These are phyloP conservation scores for Mycena chlorophos DNA, from an alignment of 768 basidiomycete genomes.

Conservation along the genomic window DNA sequence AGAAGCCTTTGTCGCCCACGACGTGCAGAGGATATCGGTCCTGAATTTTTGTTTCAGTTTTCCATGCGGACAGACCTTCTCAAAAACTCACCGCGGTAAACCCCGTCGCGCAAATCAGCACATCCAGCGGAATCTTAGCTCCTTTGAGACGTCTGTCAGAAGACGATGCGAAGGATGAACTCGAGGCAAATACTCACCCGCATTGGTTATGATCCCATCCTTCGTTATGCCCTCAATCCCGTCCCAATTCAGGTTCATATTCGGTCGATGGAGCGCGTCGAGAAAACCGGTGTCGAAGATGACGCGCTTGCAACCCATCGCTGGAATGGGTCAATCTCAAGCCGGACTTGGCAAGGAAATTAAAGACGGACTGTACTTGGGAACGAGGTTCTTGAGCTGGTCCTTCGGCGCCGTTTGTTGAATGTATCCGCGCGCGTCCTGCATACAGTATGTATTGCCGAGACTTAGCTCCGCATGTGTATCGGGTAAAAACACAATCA, in stretches of 20 bases:
- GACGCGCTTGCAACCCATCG: conserved; percentile 55
- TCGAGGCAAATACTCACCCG: conserved; percentile 28
- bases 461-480: not conserved
- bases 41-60: conserved; percentile 18
- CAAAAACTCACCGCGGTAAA: conserved; percentile 32
- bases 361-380: conserved; percentile 43
- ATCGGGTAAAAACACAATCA: not conserved
- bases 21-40: conserved; percentile 37
- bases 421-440: conserved; percentile 38
- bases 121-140: conserved; percentile 30
- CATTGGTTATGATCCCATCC: conserved; percentile 43
- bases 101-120: conserved; percentile 43
- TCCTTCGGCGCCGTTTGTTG: conserved; percentile 42
- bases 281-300: conserved; percentile 52
- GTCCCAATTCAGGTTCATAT: conserved; percentile 46
- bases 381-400: conserved; percentile 47
- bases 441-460: not conserved
- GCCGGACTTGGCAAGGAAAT: not conserved
- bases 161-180: not conserved
- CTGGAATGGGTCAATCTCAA: conserved; percentile 26
- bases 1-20: conserved; percentile 30
- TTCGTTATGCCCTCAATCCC: conserved; percentile 40
- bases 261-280: conserved; percentile 42
- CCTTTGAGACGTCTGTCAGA: not conserved
- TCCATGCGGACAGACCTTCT: not conserved